phyloP scores from a whole-genome alignment of 768 basidiomycete genomes.

The Podaxis sp. region DNA sequence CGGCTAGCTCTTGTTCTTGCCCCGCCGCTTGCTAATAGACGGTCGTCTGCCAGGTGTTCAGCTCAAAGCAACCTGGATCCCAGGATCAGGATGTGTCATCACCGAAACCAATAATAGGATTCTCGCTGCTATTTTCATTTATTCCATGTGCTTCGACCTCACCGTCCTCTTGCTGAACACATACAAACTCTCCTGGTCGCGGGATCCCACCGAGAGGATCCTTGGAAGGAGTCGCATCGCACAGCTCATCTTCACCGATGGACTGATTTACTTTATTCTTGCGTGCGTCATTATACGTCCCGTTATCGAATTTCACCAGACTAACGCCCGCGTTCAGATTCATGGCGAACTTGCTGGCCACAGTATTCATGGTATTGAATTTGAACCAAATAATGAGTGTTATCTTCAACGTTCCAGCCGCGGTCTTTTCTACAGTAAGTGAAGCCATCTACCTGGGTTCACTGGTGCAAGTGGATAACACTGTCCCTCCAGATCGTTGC shows the following conservation, averaged over 20 bases:
- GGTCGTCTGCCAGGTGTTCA: slow-evolving; percentile 44
- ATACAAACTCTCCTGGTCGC: slow-evolving; percentile 49
- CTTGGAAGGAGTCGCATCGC: slow-evolving; percentile 47
- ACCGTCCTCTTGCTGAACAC: slow-evolving; percentile 58
- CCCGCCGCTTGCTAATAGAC: background rate
- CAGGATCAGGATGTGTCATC: slow-evolving; percentile 51
- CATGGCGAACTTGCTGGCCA: slow-evolving; percentile 41
- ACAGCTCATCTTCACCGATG: slow-evolving; percentile 68
- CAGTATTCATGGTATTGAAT: slow-evolving; percentile 66
- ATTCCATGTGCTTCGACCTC: slow-evolving; percentile 75
- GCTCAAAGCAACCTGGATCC: slow-evolving; percentile 56
- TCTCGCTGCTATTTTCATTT: slow-evolving; percentile 71
- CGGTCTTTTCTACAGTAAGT: slow-evolving; percentile 50
- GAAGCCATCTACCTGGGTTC: background rate
- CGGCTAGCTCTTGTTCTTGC: background rate
- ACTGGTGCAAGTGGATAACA: background rate
- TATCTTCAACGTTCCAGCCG: slow-evolving; percentile 66
- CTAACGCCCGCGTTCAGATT: slow-evolving; percentile 33
- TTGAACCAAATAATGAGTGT: slow-evolving; percentile 68
- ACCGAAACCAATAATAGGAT: slow-evolving; percentile 59
- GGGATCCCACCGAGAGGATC: slow-evolving; percentile 18
- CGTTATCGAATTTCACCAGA: background rate
- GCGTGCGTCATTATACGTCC: slow-evolving; percentile 40
- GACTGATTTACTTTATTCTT: slow-evolving; percentile 73
- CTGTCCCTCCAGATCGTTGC: slow-evolving; percentile 48